These are phyloP conservation scores for Steccherinum ochraceum DNA, from an alignment of 768 basidiomycete species.

Conservation along the genomic window DNA sequence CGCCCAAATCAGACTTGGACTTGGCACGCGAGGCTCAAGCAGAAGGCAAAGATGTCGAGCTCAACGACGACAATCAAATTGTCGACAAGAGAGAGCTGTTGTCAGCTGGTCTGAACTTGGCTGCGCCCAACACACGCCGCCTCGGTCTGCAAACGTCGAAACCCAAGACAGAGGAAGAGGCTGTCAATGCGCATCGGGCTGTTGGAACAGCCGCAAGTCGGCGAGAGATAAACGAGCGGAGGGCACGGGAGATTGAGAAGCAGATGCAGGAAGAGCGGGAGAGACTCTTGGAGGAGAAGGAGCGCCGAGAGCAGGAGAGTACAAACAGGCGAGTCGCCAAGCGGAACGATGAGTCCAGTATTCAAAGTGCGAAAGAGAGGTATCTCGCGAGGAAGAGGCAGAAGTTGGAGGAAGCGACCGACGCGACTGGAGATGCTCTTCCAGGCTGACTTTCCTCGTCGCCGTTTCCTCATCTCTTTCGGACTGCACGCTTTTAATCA, in stretches of 20 bases:
- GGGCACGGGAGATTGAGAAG: slow-evolving; percentile 66
- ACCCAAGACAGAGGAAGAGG: slow-evolving; percentile 23
- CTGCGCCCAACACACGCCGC: slow-evolving; percentile 72
- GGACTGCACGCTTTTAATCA: not conserved
- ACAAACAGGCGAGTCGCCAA: slow-evolving; percentile 60
- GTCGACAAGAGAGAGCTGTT: slow-evolving; percentile 93
- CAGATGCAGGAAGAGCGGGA: slow-evolving; percentile 76
- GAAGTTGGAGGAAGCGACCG: slow-evolving; percentile 45
- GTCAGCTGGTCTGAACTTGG: slow-evolving; percentile 87
- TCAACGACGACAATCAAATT: slow-evolving; percentile 97
- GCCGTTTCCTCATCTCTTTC: not conserved
- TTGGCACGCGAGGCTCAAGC: slow-evolving; percentile 62
- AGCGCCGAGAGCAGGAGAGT: slow-evolving; percentile 56
- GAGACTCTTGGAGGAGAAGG: slow-evolving; percentile 49
- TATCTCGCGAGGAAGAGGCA: slow-evolving; percentile 77
- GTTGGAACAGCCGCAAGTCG: slow-evolving; percentile 78
- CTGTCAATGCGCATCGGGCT: slow-evolving; percentile 57
- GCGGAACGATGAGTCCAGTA: slow-evolving; percentile 69
- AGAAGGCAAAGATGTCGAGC: slow-evolving; percentile 80
- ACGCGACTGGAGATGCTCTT: not conserved
- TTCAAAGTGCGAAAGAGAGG: slow-evolving; percentile 68
- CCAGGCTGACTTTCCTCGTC: not conserved
- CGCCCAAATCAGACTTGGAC: slow-evolving; percentile 64
- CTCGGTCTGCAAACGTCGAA: slow-evolving; percentile 40
- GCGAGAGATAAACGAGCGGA: slow-evolving; percentile 78